Evolutionary conservation across 805 yeast species (phyloP).

Genomic region (Wickerhamomyces subpelliculosus): DNA sequence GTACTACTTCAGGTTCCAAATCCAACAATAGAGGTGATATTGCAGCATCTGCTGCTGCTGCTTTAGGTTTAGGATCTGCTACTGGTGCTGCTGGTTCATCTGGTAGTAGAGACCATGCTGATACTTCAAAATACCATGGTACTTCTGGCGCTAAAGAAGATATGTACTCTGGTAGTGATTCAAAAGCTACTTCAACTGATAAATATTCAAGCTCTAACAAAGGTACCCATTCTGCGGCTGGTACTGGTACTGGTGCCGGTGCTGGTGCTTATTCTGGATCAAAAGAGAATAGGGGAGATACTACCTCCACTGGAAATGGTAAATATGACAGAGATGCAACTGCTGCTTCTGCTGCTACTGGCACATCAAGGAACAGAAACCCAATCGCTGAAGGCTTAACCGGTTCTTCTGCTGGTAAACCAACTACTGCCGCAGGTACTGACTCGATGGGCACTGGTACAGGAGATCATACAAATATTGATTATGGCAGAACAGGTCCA

Average conservation of each 20-base stretch:
- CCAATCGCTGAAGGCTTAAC: slow-evolving; percentile 9
- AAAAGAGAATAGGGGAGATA: too few relatives aligned
- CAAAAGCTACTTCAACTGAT: neutral
- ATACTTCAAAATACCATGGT: neutral
- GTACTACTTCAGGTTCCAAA: neutral
- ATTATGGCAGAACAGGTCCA: neutral
- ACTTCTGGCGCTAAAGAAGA: neutral
- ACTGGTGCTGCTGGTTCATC: neutral
- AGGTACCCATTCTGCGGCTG: too few relatives aligned
- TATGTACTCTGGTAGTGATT: neutral
- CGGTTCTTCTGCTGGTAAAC: neutral
- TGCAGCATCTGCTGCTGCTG: neutral
- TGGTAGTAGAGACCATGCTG: neutral
- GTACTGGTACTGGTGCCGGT: too few relatives aligned
- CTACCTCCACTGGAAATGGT: too few relatives aligned
- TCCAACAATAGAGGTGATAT: neutral
- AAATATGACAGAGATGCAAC: too few relatives aligned
- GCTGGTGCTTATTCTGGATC: too few relatives aligned
- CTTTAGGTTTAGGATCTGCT: neutral
- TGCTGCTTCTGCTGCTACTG: slow-evolving; percentile 3
- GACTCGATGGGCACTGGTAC: neutral
- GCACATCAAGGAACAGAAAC: slow-evolving; percentile 8
- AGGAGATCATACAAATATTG: neutral
- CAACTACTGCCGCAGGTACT: neutral
- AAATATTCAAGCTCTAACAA: neutral